Evolutionary conservation across 495 filamentous ascomycete genomes (phyloP), one percentile per base, ranked within the genome.

Genomic region (Podospora appendiculata): DNA sequence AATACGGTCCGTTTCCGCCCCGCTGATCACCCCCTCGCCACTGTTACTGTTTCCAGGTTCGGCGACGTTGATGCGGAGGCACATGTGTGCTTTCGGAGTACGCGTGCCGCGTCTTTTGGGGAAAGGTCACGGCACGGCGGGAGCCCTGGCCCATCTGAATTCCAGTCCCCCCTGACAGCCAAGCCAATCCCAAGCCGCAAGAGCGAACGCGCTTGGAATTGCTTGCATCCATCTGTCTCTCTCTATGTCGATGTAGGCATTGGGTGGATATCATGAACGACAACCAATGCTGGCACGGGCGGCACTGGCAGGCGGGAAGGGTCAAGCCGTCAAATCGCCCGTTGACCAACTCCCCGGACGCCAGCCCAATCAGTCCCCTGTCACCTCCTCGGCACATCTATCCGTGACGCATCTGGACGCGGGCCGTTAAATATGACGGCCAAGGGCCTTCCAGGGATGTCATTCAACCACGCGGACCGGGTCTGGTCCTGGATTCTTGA

Each of bases 101-200:
- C 8, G 40, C 4, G 18, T 48, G 40, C 64, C 64, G 64, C 32
- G 41, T 54, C 56, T 38, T 56, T 63, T 67, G 44, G 51, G 64
- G 61, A 55, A 60, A 53, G 62, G 50, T 12, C 34, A 50, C 64
- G 64, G 64, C 61, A 58, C 41, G 50, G 48, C 64, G 64, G 64
- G 64, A 66, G 53, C 41, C 55, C 56, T 49, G 58, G 44, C 58
- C 64, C 63, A 55, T 54, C 25, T 25, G 25, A 25, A 5, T 25
- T 5, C 25, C 25, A 25, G 25, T 25, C 25, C 25, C 25, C 25
- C 25, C 25, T 25, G 25, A 25, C 25, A 25, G 25, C 25, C 25
- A 25, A 25, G 2, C 25, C 25, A 25, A 25, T 25, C 25, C 25
- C 5, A n/a, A n/a, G n/a, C n/a, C n/a, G n/a, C 25, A 25, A 25